Evolutionary conservation across 2,329 filamentous ascomycete genomes (phyloP), one percentile per base, ranked within the genome.

Genomic region (Paraconiothyrium brasiliense): DNA sequence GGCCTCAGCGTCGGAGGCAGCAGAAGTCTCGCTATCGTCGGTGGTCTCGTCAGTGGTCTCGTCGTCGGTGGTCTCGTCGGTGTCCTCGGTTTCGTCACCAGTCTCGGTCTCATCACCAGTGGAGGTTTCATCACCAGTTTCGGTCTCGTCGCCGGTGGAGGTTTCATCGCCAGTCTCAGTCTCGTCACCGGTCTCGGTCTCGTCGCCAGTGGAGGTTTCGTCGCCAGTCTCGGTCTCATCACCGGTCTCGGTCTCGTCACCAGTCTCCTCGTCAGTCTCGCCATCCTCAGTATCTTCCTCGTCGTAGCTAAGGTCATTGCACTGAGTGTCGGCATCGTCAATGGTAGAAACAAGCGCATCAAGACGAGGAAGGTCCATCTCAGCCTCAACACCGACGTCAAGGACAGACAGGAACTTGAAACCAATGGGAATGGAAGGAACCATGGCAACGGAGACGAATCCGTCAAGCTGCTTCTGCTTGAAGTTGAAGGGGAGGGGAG

Each of bases 371-470:
- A 78, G 65, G 41, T 77, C 68, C 61, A 79, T 64, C 47, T 70
- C 71, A 10, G 76, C 62, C 10, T 66, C 67, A 13, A 76, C 71
- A 35, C 72, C 66, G 30, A 71, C 72, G 14, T 67, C 70, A 7
- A 75, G 59, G 43, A 69, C 61, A 46, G 71, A 64, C 48, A 72
- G 59, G 61, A 80, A 76, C 32, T 71, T 64, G 61, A 79, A 77
- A 13, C 73, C 76, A 24, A 79, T 70, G 8, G 77, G 75, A 34
- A 80, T 71, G 37, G 69, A 67, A 4, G 77, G 77, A 20, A 64
- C 61, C 59, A 79, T 77, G 4, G 69, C 74, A 20, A 72, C 60
- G 44, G 68, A 65, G 22, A 79, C 62, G 30, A 68, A 61, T 34
- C 77, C 63, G 14, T 74, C 63, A 34, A 74, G 57, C 41, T 73